Base-by-base conservation (phyloP, 306 rosid genomes). In the Spatholobus suberectus region DNA sequence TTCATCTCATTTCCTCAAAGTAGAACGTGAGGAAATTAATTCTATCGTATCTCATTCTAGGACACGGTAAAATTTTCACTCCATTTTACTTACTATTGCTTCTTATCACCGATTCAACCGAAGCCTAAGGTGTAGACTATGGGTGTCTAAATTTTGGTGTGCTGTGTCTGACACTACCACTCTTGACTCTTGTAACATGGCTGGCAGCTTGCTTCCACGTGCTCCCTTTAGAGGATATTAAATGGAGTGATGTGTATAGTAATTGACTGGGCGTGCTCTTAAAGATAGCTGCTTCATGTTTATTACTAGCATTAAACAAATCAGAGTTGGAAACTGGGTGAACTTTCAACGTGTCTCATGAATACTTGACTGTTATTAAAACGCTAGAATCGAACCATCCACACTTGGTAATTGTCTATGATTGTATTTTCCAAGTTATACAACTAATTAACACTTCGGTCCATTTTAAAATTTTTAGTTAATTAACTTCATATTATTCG, bases 231-330 rank as follows among this genome's bases (percentile, higher is more conserved):
- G 23, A 62, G 63, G 37, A 24, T 68, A 66, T 78, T 51, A 34
- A 38, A 44, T 44, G 47, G 20, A 13, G 24, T 51, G 12, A 9
- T 29, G 62, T 15, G 38, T 15, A 18, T n/a, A 23, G 6, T 59
- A 12, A 17, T 47, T 65, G 44, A 34, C 21, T 6, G 24, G 40
- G 43, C 41, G 54, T 67, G 55, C 26, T 47, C 69, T 24, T 68
- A 15, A 68, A 68, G 76, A 63, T 62, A 66, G 41, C 67, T 21
- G 66, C 76, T 13, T 68, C 76, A 51, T 78, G 75, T 68, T 52
- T 67, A 17, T 73, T 37, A 52, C 29, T 63, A 37, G 11, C 67
- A 59, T 38, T 24, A 24, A 59, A 44, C n/a, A 59, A 76, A 76
- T 76, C 43, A 76, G n/a, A 59, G 61, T 68, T 77, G 73, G 20